phyloP scores from a whole-genome alignment of 495 filamentous ascomycete genomes.

The Aspergillus leporis region DNA sequence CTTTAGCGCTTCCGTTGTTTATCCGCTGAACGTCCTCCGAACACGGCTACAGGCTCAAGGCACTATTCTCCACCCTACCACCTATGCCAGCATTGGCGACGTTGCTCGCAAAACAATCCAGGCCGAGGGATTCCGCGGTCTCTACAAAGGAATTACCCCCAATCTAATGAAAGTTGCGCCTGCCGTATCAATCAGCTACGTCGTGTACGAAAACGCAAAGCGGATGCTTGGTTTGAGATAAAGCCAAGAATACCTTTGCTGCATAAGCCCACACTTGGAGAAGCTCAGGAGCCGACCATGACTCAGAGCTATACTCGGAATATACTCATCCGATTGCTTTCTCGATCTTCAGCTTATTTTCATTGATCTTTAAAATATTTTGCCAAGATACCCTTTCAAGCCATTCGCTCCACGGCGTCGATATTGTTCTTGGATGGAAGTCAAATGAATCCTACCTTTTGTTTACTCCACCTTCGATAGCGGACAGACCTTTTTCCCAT shows the following conservation, averaged over 20 bases:
- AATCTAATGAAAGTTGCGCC: constrained; percentile 97
- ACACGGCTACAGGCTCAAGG: constrained; percentile 95
- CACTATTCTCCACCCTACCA: constrained; percentile 84
- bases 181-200: constrained; percentile 94
- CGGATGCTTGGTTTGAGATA: constrained; percentile 68
- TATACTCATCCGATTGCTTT: constrained; percentile 2
- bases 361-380: constrained; percentile 23
- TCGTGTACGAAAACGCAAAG: constrained; percentile 97
- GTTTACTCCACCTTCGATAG: constrained; percentile 10
- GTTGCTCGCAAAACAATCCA: constrained; percentile 78
- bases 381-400: constrained; percentile 33
- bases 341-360: constrained; percentile 13
- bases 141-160: constrained; percentile 94
- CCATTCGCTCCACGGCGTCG: constrained; percentile 12
- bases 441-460: constrained; percentile 3
- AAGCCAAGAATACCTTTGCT: constrained; percentile 14
- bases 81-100: constrained; percentile 86
- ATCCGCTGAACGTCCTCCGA: constrained; percentile 91
- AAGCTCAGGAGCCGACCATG: background rate
- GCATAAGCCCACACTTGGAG: background rate
- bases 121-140: constrained; percentile 79
- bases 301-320: background rate
- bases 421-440: constrained; percentile 12
- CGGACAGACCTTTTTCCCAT: constrained; percentile 4
- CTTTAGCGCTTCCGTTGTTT: constrained; percentile 91